Conservation (phyloP, 2,329 filamentous ascomycete genomes). For the Penicillium capsulatum region DNA sequence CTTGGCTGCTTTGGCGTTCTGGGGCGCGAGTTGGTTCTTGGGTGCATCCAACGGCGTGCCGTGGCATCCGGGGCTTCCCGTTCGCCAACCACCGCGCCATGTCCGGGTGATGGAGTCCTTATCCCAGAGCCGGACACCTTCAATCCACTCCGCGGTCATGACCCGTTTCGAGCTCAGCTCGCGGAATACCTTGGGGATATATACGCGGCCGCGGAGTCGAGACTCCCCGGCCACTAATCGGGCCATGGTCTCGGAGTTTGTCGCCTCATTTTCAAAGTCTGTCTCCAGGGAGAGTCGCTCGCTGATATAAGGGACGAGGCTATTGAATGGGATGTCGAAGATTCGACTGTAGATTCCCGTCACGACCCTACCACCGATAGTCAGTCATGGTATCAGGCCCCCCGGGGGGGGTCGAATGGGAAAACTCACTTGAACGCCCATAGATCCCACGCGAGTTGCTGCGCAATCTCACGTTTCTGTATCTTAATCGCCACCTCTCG, state of each 20-base stretch:
- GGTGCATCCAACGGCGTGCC: constrained; percentile 59
- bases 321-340: constrained; percentile 92
- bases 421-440: constrained; percentile 78
- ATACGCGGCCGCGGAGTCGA: constrained; percentile 72
- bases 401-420: neutral
- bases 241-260: constrained; percentile 82
- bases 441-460: constrained; percentile 89
- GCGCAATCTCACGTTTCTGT: constrained; percentile 88
- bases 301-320: constrained; percentile 83
- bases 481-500: constrained; percentile 93
- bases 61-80: constrained; percentile 72
- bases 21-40: constrained; percentile 44
- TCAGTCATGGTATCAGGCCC: constrained; percentile 16
- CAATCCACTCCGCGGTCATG: constrained; percentile 96
- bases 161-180: constrained; percentile 79
- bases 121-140: constrained; percentile 89
- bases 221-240: constrained; percentile 70
- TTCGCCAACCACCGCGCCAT: constrained; percentile 74
- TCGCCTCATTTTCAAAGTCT: constrained; percentile 87
- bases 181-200: constrained; percentile 78
- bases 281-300: constrained; percentile 91
- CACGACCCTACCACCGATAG: constrained; percentile 58
- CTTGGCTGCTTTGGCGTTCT: constrained; percentile 40
- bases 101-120: constrained; percentile 71
- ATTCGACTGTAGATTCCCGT: constrained; percentile 76